Evolutionary conservation across 345 rosid species (phyloP).

Genomic region (Psidium friedrichsthalianum): DNA sequence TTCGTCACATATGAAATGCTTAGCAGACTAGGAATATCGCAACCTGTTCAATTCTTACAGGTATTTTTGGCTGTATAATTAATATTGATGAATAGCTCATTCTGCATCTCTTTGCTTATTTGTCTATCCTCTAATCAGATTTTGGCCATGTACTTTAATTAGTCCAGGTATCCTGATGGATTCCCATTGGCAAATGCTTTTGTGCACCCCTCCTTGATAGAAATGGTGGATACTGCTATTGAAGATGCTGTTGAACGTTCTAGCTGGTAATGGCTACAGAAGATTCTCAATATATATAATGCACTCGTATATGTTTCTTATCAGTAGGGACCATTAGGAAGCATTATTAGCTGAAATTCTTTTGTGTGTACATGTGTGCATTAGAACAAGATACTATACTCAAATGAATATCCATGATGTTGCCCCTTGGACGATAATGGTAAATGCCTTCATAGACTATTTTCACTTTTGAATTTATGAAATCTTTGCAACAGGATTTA

Average conservation of each 20-base stretch:
- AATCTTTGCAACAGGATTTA: neutral
- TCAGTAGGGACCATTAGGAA: neutral
- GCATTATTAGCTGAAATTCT: neutral
- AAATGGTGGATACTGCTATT: constrained; percentile 72
- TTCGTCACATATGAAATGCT: constrained; percentile 62
- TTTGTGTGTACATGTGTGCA: neutral
- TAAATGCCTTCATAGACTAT: neutral
- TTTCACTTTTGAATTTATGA: neutral
- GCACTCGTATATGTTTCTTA: neutral
- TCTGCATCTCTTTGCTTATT: neutral
- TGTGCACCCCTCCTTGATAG: constrained; percentile 77
- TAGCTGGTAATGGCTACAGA: constrained; percentile 63
- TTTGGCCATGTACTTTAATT: constrained; percentile 33
- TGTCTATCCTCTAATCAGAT: constrained; percentile 21
- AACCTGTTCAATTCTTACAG: constrained; percentile 87
- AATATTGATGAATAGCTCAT: neutral
- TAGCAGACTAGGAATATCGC: constrained; percentile 86
- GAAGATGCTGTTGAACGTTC: constrained; percentile 83
- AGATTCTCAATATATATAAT: neutral
- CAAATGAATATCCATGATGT: neutral
- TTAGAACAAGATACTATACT: neutral
- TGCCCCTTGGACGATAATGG: neutral
- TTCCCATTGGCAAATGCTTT: constrained; percentile 58
- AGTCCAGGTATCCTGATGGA: constrained; percentile 97
- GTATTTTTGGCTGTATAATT: constrained; percentile 20